Base-by-base conservation (phyloP, 208 protist genomes). In the Lotmaria passim region DNA sequence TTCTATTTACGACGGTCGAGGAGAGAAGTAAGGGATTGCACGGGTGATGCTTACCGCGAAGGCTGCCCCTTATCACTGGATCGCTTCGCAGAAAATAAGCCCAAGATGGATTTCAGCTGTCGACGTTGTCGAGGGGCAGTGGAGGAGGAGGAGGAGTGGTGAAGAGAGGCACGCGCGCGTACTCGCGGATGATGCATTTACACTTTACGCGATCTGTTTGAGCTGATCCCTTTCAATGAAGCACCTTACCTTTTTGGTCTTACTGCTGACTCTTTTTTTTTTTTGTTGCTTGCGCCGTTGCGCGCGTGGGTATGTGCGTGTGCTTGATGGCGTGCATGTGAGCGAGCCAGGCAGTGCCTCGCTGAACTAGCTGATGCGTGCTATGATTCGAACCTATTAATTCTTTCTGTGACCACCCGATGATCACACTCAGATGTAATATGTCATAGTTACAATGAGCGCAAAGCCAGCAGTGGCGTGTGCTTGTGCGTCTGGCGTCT, bases 81-180 rank as follows among this genome's bases (percentile, higher is more conserved):
- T 78, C 75, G 69, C 75, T 85, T 85, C 61, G 79, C 67, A 85
- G 79, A 81, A 85, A 85, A 85, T 81, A 85, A 85, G 72, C 79
- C 79, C 80, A 43, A 86, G 71, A 81, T 31, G n/a, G 48, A 10
- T 33, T n/a, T n/a, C n/a, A n/a, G n/a, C n/a, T n/a, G n/a, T n/a
- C n/a, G n/a, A n/a, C n/a, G n/a, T n/a, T n/a, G n/a, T n/a, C n/a
- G n/a, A n/a, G n/a, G n/a, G n/a, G n/a, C n/a, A n/a, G n/a, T n/a
- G n/a, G n/a, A n/a, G n/a, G n/a, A n/a, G n/a, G n/a, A n/a, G n/a
- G 8, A 7, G 34, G 10, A 3, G 30, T 57, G 21, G 17, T 50
- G 46, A 17, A 28, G 21, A 19, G 21, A 36, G 26, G 5, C 28
- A 12, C n/a, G 12, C 30, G 10, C 8, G 10, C 12, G 38, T 41